Base-by-base conservation (phyloP, 2,329 filamentous ascomycete species). In the Lasiodiplodia sp. region DNA sequence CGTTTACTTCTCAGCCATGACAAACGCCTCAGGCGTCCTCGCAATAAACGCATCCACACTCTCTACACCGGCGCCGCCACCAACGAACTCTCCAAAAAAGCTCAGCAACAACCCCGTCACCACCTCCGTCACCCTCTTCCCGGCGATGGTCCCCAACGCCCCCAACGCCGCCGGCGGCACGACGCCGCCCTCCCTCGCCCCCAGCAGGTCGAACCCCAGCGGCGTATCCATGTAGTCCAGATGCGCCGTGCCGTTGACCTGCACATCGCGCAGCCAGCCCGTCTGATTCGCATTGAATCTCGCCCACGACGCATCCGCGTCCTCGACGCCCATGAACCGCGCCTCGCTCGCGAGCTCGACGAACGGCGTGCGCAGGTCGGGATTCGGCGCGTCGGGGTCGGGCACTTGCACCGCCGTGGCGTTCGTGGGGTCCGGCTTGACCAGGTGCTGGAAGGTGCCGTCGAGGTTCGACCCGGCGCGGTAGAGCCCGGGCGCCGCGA, bases 211-310 rank as follows among this genome's bases (percentile, higher is more conserved):
- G 2, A 75, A 70, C 73, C 74, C 75, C 14, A 70, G 62, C n/a
- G 69, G 66, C 18, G 75, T 38, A 70, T 76, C 75, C 11, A 70
- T 69, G 52, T 71, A 75, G 37, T 75, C 72, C 34, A 71, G 69
- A 67, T 76, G 75, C 16, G 40, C 44, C 0, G 69, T 69, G 4
- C 73, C 72, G 1, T 67, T 71, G 18, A 76, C 67, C 21, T 71
- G 72, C n/a, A 75, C 37, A 70, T 71, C 73, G n/a, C 71, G 63
- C 55, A 69, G 71, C 74, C 73, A 76, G 11, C 74, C 73, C 12
- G 70, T 68, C 66, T 75, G 72, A 16, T 71, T 71, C 2, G 31
- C 21, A 4, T 71, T 70, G 21, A 76, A 76, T 0, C 38, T 37
- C 8, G 68, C 38, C 73, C 73, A 75, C 0, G 73, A 69, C 6